Evolutionary conservation across 805 yeast species (phyloP), one percentile per base, ranked within the genome.

Genomic region (Suhomyces emberorum): DNA sequence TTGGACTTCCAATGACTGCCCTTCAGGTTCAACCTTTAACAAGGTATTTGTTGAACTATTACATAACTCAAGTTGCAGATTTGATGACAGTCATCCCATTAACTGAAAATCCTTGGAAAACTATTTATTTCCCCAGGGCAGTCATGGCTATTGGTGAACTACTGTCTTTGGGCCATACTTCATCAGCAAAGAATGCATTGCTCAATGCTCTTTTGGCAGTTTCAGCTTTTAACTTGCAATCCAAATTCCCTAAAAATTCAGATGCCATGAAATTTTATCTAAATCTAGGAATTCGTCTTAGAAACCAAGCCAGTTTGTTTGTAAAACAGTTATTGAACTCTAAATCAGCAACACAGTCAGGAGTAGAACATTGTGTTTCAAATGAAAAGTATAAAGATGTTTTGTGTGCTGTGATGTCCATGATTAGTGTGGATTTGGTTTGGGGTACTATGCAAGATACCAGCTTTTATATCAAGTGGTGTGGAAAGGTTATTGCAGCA

Each of bases 371-470:
- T 66, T 39, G 69, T 65, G 47, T 63, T 42, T 37, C 86, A 14
- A 58, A 61, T 26, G 73, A 83, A 51, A 83, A 83, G 54, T 87
- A 88, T 57, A 87, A 88, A 53, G 95, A 87, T 53, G 84, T 86
- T 4, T 57, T 88, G 18, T 83, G 87, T 34, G 93, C 95, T 1
- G 80, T 85, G 15, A 69, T 88, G 55, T 81, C 93, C 2, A 85
- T 87, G 95, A 86, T 82, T 32, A 80, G 89, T 5, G 84, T 88
- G 34, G 95, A 88, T 61, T 81, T 86, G 34, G 89, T 86, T 11
- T 83, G 95, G 87, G 95, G 96, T 3, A 79, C 91, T 1, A 84
- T 85, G 89, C 81, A 83, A 37, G 93, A 84, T 47, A 86, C 95
- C 51, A 79, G 77, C 44, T 73, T 79, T 39, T 86, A 86, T 60